Evolutionary conservation across 441 rosid species (phyloP), one percentile per base, ranked within the genome.

Genomic region (Daphne laureola): DNA sequence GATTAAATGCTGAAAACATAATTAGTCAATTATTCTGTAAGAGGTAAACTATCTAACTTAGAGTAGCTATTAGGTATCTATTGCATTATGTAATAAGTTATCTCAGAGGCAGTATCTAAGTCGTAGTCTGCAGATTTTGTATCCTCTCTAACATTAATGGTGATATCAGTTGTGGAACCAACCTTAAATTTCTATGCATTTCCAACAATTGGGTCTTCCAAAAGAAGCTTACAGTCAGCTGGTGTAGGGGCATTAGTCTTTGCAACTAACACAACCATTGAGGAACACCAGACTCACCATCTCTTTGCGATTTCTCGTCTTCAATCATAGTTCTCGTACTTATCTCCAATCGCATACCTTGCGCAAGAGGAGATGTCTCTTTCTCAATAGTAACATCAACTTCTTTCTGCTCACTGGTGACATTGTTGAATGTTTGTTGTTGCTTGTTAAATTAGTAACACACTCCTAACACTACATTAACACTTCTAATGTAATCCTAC

Each of bases 301-400:
- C 15, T 6, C 25, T 48, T 60, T 55, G 51, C 41, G 65, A 54
- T 15, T 50, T 12, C 6, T 54, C 55, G 16, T 59, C 68, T 54
- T 63, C 77, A 21, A 35, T 45, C 36, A 55, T 16, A 14, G 18
- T 59, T 67, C 72, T 67, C 63, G 55, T 59, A 21, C 67, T 67
- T 68, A 57, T 67, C 71, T 75, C 80, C 23, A 61, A 17, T 50
- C 45, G 65, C 41, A 72, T 59, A 55, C 68, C 70, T 63, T 64
- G 73, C n/a, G 52, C 46, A 3, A 45, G 48, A 43, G 65, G 48
- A 43, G 65, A 60, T 59, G 43, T 65, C 31, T 48, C 67, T 55
- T 69, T 64, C 45, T 53, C 21, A 4, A 15, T 3, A 4, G 8
- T 43, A 69, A 54, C 14, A 51, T 58, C 38, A 15, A 70, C 49